Percentiles rank a stretch among this genome's conserved stretches.
Conservation (phyloP, 345 rosid species). For the Physaria fendleri region DNA sequence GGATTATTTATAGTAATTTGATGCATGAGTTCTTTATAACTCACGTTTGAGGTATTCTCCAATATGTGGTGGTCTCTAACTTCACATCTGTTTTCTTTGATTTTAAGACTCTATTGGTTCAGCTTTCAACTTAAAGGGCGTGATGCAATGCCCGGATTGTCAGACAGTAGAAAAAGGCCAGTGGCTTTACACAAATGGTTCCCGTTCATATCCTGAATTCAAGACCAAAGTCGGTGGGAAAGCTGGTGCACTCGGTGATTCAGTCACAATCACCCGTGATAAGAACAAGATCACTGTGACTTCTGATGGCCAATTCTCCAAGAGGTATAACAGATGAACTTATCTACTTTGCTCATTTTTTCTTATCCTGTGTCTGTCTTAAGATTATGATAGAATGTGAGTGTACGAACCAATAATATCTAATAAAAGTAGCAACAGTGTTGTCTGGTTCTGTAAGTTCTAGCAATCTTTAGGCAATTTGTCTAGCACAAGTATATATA, state of each 20-base stretch:
- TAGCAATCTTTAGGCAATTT: not conserved
- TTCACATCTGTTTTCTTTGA: slow-evolving; percentile 10
- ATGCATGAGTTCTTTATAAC: slow-evolving; percentile 1
- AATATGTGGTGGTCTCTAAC: not conserved
- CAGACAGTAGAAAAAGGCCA: slow-evolving; percentile 96
- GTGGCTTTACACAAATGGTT: slow-evolving; percentile 90
- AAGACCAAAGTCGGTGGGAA: slow-evolving; percentile 77
- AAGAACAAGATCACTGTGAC: slow-evolving; percentile 65
- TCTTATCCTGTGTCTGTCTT: not conserved
- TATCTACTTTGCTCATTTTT: not conserved
- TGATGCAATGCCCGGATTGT: slow-evolving; percentile 98
- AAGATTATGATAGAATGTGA: not conserved
- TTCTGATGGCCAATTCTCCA: slow-evolving; percentile 69
- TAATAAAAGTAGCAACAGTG: not conserved
- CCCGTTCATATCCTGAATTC: slow-evolving; percentile 67
- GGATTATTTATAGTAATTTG: too few species aligned
- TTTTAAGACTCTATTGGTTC: slow-evolving; percentile 90
- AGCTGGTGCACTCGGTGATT: slow-evolving; percentile 70
- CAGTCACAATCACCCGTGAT: slow-evolving; percentile 49
- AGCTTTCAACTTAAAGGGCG: slow-evolving; percentile 91
- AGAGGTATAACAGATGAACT: slow-evolving; percentile 37
- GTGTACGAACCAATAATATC: not conserved
- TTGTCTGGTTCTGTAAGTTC: not conserved
- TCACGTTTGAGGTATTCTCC: not conserved
- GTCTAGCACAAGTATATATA: too few species aligned